A percentile compares a stretch with the other conserved stretches of the same genome.
Conservation (phyloP, 2,329 filamentous ascomycete species). For the Ceratocystis cubensis region DNA sequence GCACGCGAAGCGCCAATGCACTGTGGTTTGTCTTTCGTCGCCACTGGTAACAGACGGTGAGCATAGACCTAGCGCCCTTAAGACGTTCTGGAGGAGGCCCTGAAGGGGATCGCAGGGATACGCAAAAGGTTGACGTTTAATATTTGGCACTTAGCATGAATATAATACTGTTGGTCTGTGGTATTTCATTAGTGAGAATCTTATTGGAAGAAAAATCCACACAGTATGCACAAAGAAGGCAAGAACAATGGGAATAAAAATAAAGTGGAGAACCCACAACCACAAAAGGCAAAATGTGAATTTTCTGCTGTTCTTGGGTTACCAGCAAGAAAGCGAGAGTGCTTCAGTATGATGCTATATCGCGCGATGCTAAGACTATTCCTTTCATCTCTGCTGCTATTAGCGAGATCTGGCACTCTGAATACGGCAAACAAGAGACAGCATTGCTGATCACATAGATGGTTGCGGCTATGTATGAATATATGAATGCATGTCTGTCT, state of each 20-base stretch:
- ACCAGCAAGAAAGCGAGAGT: too few relatives aligned
- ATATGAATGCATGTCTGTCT: too few relatives aligned
- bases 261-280: too few relatives aligned
- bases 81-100: not conserved
- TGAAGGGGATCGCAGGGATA: not conserved
- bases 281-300: too few relatives aligned
- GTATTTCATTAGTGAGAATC: not conserved
- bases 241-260: not conserved
- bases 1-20: not conserved
- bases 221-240: not conserved
- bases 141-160: not conserved
- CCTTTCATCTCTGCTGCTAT: too few relatives aligned
- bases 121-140: not conserved
- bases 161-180: not conserved
- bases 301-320: too few relatives aligned
- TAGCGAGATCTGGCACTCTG: too few relatives aligned
- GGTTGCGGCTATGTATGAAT: too few relatives aligned
- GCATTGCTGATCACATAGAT: too few relatives aligned
- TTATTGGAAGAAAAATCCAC: not conserved
- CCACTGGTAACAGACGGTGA: slow-evolving; percentile 3
- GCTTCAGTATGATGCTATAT: too few relatives aligned
- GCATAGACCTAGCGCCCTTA: not conserved
- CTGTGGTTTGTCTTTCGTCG: not conserved
- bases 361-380: too few relatives aligned
- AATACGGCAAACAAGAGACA: too few relatives aligned